These are phyloP conservation scores for Candida corydali DNA, from an alignment of 805 yeast species.

Conservation along the genomic window DNA sequence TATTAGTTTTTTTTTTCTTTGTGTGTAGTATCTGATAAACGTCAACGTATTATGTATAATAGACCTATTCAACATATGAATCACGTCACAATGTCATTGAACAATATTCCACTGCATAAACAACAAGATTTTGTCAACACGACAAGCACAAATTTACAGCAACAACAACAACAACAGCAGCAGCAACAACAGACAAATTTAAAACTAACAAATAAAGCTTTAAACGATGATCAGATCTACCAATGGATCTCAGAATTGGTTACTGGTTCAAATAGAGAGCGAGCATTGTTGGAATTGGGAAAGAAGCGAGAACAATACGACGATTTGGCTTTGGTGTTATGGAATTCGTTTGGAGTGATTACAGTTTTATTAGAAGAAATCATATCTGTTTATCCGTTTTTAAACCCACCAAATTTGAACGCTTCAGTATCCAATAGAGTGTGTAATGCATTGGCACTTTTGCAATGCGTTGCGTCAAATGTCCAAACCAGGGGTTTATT, in stretches of 20 bases:
- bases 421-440: slow-evolving; percentile 89
- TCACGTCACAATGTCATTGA: background rate
- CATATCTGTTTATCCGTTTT: slow-evolving; percentile 80
- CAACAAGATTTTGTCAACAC: slow-evolving; percentile 1
- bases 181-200: background rate
- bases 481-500: slow-evolving; percentile 83
- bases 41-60: slow-evolving; percentile 3
- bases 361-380: slow-evolving; percentile 86
- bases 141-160: background rate
- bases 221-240: slow-evolving; percentile 72
- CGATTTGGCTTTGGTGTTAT: slow-evolving; percentile 84
- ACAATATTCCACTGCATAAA: background rate
- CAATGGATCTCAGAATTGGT: slow-evolving; percentile 88
- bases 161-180: background rate
- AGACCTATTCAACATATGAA: slow-evolving; percentile 1
- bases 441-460: slow-evolving; percentile 88
- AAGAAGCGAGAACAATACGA: slow-evolving; percentile 93
- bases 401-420: slow-evolving; percentile 81
- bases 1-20: slow-evolving; percentile 1
- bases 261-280: slow-evolving; percentile 87
- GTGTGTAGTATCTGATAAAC: no score
- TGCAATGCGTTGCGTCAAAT: slow-evolving; percentile 97
- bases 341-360: slow-evolving; percentile 98
- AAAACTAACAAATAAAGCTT: slow-evolving; percentile 20
- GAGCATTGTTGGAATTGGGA: slow-evolving; percentile 87